phyloP scores from a whole-genome alignment of 805 yeast species.

The Candida silvicultrix region DNA sequence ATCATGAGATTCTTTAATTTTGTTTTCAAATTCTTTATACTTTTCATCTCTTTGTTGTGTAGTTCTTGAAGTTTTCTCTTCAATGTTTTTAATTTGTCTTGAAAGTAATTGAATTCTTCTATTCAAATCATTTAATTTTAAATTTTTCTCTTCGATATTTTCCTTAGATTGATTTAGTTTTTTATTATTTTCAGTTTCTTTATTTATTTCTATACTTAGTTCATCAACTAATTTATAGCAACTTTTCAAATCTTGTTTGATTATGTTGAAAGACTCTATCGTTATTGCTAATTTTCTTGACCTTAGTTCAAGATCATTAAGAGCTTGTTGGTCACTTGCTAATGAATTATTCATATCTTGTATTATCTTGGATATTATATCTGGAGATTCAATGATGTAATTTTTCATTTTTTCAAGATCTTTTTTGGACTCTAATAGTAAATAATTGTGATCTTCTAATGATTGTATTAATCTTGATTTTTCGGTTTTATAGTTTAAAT shows the following conservation, averaged over 20 bases:
- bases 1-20: constrained; percentile 27
- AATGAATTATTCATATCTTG: constrained; percentile 43
- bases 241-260: constrained; percentile 14
- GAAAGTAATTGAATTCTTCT: constrained; percentile 33
- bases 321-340: constrained; percentile 29
- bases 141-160: constrained; percentile 10
- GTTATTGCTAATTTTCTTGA: constrained; percentile 47
- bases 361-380: constrained; percentile 44
- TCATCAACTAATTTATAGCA: constrained; percentile 18
- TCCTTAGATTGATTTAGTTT: constrained; percentile 15
- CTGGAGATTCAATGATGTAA: constrained; percentile 57
- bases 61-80: constrained; percentile 33
- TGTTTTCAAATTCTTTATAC: constrained; percentile 26
- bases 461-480: constrained; percentile 52
- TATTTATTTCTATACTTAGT: constrained; percentile 11
- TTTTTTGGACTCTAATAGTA: constrained; percentile 48
- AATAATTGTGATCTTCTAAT: constrained; percentile 53
- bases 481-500: constrained; percentile 54
- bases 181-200: constrained; percentile 7
- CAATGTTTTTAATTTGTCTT: constrained; percentile 33
- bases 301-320: constrained; percentile 38
- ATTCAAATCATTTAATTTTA: constrained; percentile 22
- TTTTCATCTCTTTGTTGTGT: constrained; percentile 31
- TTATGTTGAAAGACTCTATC: constrained; percentile 47
- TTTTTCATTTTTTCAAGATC: constrained; percentile 54